Evolutionary conservation across 768 basidiomycete species (phyloP).

Genomic region (Nevesoporus exiguus): DNA sequence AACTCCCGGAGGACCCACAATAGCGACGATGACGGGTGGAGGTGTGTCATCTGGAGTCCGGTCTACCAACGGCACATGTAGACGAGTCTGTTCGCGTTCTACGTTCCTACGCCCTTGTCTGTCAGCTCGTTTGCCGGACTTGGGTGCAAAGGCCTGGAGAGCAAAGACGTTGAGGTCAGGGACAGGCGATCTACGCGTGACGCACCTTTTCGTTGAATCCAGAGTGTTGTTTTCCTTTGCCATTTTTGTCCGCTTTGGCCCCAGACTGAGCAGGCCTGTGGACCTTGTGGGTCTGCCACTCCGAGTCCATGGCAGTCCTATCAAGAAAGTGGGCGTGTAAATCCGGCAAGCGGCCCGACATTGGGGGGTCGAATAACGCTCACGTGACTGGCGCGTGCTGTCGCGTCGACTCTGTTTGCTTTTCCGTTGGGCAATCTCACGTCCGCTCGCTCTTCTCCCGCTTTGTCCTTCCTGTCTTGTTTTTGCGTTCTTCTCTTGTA

Average conservation of each 20-base stretch:
- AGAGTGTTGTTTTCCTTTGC: conserved; percentile 64
- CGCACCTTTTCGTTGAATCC: conserved; percentile 88
- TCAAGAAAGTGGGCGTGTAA: not conserved
- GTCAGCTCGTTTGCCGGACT: conserved; percentile 87
- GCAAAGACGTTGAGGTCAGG: not conserved
- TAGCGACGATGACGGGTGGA: conserved; percentile 90
- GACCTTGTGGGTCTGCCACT: conserved; percentile 75
- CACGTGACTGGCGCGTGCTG: conserved; percentile 31
- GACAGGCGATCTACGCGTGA: not conserved
- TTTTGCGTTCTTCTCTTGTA: conserved; percentile 16
- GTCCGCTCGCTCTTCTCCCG: conserved; percentile 6
- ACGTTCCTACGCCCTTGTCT: conserved; percentile 85
- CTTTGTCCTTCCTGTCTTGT: conserved; percentile 7
- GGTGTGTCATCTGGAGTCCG: conserved; percentile 89
- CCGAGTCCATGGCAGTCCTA: conserved; percentile 48
- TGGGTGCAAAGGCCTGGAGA: conserved; percentile 80
- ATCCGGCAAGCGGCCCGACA: conserved; percentile 18
- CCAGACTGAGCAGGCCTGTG: conserved; percentile 76
- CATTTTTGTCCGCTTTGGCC: conserved; percentile 73
- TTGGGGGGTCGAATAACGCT: conserved; percentile 13
- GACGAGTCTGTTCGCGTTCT: conserved; percentile 89
- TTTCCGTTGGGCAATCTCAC: not conserved
- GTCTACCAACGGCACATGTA: conserved; percentile 95
- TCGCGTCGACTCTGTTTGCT: conserved; percentile 22
- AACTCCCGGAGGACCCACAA: conserved; percentile 95